These are phyloP conservation scores for Chrysoporthe puriensis DNA, from an alignment of 2,329 filamentous ascomycete species.

Conservation along the genomic window DNA sequence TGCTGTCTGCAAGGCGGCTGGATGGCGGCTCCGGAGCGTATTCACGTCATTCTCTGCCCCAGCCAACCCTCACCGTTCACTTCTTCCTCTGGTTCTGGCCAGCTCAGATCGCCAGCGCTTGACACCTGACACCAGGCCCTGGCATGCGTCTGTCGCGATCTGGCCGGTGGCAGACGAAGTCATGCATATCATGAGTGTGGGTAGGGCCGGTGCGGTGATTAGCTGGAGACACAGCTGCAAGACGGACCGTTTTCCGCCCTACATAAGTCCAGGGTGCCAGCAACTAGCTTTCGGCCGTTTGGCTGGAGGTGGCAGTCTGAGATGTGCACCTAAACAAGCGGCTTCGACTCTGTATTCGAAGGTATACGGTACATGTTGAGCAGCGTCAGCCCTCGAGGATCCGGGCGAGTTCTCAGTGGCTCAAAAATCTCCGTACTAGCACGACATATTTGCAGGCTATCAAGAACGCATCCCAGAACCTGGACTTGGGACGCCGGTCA, in stretches of 20 bases:
- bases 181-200: slow-evolving; percentile 26
- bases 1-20: slow-evolving; percentile 17
- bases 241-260: slow-evolving; percentile 44
- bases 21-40: slow-evolving; percentile 16
- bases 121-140: slow-evolving; percentile 16
- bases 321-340: slow-evolving; percentile 16
- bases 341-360: slow-evolving; percentile 20
- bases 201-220: slow-evolving; percentile 30
- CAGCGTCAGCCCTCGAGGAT: background rate
- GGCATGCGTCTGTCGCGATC: slow-evolving; percentile 18
- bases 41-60: slow-evolving; percentile 10
- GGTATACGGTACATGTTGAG: slow-evolving; percentile 12
- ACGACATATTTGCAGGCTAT: slow-evolving; percentile 11
- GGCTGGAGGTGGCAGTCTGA: slow-evolving; percentile 12
- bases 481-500: background rate
- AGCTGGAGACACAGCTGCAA: slow-evolving; percentile 38
- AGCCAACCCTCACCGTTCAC: slow-evolving; percentile 11
- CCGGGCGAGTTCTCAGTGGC: background rate
- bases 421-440: background rate
- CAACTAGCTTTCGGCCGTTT: slow-evolving; percentile 19
- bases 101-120: slow-evolving; percentile 19
- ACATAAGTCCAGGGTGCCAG: slow-evolving; percentile 32
- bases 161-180: slow-evolving; percentile 18
- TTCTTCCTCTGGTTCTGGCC: slow-evolving; percentile 16
- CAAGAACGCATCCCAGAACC: background rate